These are phyloP conservation scores for Ogataea trehalophila DNA, from an alignment of 805 yeast genomes.

Conservation along the genomic window DNA sequence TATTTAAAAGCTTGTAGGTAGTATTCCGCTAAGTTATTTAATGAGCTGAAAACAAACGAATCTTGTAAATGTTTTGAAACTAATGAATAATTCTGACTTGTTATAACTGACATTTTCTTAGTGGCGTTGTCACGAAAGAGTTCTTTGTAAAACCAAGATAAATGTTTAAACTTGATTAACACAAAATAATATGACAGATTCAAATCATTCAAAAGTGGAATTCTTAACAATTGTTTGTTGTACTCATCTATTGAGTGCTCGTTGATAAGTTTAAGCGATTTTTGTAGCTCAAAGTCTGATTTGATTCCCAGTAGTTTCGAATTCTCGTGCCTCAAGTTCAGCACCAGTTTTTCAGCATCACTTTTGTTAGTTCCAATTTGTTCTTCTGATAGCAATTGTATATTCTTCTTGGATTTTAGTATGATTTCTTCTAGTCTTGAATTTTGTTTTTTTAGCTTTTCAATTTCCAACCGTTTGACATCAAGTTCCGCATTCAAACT, in stretches of 20 bases:
- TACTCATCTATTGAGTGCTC: constrained; percentile 7
- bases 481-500: constrained; percentile 17
- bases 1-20: constrained; percentile 3
- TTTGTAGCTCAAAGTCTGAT: constrained; percentile 6
- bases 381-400: neutral
- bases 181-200: constrained; percentile 4
- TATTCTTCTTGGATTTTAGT: neutral
- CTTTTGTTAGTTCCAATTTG: neutral
- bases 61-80: constrained; percentile 4
- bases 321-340: constrained; percentile 14
- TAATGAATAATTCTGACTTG: constrained; percentile 9
- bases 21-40: constrained; percentile 2
- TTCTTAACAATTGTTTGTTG: neutral
- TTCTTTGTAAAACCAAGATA: constrained; percentile 4
- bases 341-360: constrained; percentile 2
- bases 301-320: constrained; percentile 11
- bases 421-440: constrained; percentile 32
- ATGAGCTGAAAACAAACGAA: constrained; percentile 2
- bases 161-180: constrained; percentile 7
- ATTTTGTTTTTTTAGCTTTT: constrained; percentile 19
- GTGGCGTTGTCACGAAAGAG: neutral
- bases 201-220: neutral
- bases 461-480: constrained; percentile 14
- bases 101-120: neutral
- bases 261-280: constrained; percentile 6